Percentiles rank a stretch among this genome's conserved stretches.
phyloP scores from a whole-genome alignment of 768 basidiomycete genomes.

The Infundibulicybe gibba region DNA sequence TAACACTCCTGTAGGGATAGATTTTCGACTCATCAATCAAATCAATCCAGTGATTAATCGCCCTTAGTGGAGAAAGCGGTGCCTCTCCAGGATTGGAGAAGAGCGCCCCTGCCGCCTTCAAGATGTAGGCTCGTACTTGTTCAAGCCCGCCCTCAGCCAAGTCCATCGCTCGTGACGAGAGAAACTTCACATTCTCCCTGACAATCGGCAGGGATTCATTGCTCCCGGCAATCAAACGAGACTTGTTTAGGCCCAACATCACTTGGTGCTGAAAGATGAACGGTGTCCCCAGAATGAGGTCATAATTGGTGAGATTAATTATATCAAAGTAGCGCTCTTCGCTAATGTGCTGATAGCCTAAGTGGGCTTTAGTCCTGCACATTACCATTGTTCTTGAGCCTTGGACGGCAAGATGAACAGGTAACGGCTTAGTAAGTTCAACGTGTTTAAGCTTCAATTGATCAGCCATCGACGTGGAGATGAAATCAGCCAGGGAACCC shows the following conservation, averaged over 20 bases:
- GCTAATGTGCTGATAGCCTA: not conserved
- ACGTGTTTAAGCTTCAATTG: slow-evolving; percentile 14
- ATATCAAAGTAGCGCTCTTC: not conserved
- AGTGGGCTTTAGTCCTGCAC: not conserved
- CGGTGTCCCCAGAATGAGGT: too few relatives aligned
- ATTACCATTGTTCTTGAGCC: not conserved
- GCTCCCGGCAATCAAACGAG: not conserved
- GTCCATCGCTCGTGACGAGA: not conserved
- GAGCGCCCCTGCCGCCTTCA: not conserved
- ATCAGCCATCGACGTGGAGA: slow-evolving; percentile 24
- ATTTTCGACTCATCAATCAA: slow-evolving; percentile 23
- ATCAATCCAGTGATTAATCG: slow-evolving; percentile 29
- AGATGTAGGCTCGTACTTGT: slow-evolving; percentile 3
- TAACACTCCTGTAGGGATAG: slow-evolving; percentile 10
- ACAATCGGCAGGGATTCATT: not conserved
- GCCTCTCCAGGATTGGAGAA: too few relatives aligned
- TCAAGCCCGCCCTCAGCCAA: too few relatives aligned
- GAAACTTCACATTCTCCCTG: not conserved
- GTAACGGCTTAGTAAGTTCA: not conserved
- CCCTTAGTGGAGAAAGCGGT: slow-evolving; percentile 19
- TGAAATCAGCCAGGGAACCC: slow-evolving; percentile 19
- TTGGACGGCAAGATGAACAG: not conserved
- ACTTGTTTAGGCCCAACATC: too few relatives aligned
- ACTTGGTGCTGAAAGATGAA: too few relatives aligned
- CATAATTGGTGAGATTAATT: not conserved